These are phyloP conservation scores for Neonectria neomacrospora DNA, from an alignment of 2,329 filamentous ascomycete species.

Conservation along the genomic window DNA sequence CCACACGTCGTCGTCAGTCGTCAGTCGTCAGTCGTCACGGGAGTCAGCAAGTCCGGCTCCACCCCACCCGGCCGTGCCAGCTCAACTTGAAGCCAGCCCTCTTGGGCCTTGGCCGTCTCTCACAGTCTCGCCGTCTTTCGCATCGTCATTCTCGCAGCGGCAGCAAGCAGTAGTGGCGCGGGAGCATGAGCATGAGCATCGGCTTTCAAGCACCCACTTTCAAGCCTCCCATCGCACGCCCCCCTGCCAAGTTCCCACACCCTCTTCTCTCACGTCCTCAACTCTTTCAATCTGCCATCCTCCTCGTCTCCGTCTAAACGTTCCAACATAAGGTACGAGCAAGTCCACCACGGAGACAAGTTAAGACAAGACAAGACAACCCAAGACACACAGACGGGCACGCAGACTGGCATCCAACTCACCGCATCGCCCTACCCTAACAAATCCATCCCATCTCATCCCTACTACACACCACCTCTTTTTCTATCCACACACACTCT, in stretches of 20 bases:
- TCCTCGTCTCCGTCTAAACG: not conserved
- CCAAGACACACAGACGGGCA: not conserved
- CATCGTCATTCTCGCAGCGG: conserved; percentile 6
- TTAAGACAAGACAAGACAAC: too few species aligned
- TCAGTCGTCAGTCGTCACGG: conserved; percentile 17
- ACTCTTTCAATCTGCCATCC: not conserved
- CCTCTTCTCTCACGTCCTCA: not conserved
- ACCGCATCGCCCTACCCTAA: conserved; percentile 4
- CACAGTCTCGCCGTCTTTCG: not conserved
- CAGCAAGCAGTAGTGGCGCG: not conserved
- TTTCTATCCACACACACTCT: not conserved
- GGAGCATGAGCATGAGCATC: conserved; percentile 7
- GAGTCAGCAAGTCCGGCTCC: conserved; percentile 13
- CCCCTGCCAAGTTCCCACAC: not conserved
- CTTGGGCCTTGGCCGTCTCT: not conserved
- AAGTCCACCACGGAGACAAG: not conserved
- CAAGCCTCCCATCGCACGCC: conserved; percentile 3
- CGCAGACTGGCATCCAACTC: conserved; percentile 15
- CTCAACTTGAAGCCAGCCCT: not conserved
- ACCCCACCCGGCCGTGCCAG: not conserved
- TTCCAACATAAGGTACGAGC: not conserved
- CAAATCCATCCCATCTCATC: not conserved
- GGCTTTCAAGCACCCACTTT: conserved; percentile 8
- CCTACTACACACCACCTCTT: not conserved
- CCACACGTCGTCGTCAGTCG: conserved; percentile 7